Conservation (phyloP, 2,329 filamentous ascomycete species). For the Aspergillus amoenus region DNA sequence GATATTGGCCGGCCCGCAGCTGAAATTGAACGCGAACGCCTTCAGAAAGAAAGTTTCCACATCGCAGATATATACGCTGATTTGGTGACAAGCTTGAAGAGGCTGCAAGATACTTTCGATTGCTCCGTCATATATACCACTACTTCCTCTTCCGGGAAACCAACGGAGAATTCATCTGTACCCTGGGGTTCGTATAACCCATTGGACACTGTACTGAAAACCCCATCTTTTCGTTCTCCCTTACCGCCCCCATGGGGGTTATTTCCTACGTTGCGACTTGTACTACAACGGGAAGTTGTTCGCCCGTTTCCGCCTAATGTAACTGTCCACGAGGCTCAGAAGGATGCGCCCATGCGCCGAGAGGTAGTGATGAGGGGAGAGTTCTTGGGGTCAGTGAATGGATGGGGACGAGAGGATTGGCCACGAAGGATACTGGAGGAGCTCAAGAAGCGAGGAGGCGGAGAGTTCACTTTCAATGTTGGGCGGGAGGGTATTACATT, state of each 20-base stretch:
- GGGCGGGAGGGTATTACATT: slow-evolving; percentile 25
- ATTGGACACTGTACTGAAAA: slow-evolving; percentile 9
- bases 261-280: slow-evolving; percentile 38
- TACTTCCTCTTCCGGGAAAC: slow-evolving; percentile 21
- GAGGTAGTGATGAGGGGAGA: slow-evolving; percentile 33
- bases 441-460: slow-evolving; percentile 27
- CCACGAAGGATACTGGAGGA: slow-evolving; percentile 29
- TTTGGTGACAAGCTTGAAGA: slow-evolving; percentile 31
- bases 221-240: slow-evolving; percentile 32
- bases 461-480: slow-evolving; percentile 33
- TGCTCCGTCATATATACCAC: slow-evolving; percentile 43
- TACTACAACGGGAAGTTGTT: slow-evolving; percentile 36
- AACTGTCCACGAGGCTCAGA: slow-evolving; percentile 32
- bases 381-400: slow-evolving; percentile 40
- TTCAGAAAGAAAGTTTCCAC: slow-evolving; percentile 29
- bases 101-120: slow-evolving; percentile 37
- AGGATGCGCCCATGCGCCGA: slow-evolving; percentile 37
- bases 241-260: slow-evolving; percentile 41
- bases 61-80: slow-evolving; percentile 32
- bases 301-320: slow-evolving; percentile 37
- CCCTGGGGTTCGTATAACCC: slow-evolving; percentile 20
- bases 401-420: slow-evolving; percentile 37
- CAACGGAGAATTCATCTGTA: slow-evolving; percentile 19
- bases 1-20: slow-evolving; percentile 32
- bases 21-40: slow-evolving; percentile 30